Percentiles rank a stretch among this genome's conserved stretches.
phyloP scores from a whole-genome alignment of 768 basidiomycete species.

The Lepiota brunneoincarnata region DNA sequence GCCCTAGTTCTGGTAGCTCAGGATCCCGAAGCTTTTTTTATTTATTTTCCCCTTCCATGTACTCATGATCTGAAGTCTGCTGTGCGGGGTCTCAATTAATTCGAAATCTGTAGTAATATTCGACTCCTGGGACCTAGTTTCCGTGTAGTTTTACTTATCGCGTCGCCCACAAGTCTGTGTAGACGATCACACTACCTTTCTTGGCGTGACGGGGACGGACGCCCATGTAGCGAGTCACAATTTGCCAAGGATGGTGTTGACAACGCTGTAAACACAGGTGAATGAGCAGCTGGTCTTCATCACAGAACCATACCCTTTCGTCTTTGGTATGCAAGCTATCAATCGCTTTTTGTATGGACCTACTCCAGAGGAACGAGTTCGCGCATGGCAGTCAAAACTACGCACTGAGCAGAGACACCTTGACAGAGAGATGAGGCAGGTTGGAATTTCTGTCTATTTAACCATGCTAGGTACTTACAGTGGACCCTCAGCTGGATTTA shows the following conservation, averaged over 20 bases:
- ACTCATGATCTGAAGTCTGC: not conserved
- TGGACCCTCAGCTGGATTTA: slow-evolving; percentile 63
- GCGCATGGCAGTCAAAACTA: slow-evolving; percentile 87
- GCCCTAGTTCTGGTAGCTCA: slow-evolving; percentile 20
- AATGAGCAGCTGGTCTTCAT: not conserved
- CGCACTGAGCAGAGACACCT: slow-evolving; percentile 77
- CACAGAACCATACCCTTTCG: not conserved
- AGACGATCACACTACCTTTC: not conserved
- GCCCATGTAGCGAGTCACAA: slow-evolving; percentile 5
- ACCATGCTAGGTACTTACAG: slow-evolving; percentile 14
- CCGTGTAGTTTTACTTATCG: not conserved
- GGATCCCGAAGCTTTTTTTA: not conserved
- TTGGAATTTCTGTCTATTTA: slow-evolving; percentile 37
- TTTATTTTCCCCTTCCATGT: slow-evolving; percentile 4
- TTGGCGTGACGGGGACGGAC: slow-evolving; percentile 4
- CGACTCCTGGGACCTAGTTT: not conserved
- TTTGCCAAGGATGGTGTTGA: slow-evolving; percentile 5
- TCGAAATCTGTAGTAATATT: slow-evolving; percentile 1
- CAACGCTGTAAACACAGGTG: slow-evolving; percentile 9
- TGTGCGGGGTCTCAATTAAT: not conserved
- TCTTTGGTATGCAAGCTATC: slow-evolving; percentile 68
- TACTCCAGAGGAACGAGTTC: slow-evolving; percentile 90
- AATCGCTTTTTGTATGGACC: slow-evolving; percentile 96
- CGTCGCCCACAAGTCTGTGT: not conserved
- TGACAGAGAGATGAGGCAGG: slow-evolving; percentile 96